These are phyloP conservation scores for Diphasiastrum complanatum DNA, from an alignment of 83 land plant species.

Conservation along the genomic window DNA sequence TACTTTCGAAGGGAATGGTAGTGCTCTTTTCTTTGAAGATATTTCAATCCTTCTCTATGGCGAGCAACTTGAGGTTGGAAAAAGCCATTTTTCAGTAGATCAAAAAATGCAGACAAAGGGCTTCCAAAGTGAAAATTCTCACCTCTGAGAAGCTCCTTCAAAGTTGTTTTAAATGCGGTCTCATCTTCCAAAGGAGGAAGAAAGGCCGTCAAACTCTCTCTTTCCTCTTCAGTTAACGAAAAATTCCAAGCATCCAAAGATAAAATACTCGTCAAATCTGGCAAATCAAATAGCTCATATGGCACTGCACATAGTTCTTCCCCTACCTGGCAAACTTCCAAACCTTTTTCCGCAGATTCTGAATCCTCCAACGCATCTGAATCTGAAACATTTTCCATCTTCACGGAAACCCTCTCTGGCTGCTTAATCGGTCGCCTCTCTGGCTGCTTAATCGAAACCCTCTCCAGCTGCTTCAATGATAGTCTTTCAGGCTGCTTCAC, in stretches of 20 bases:
- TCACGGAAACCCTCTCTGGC: no score
- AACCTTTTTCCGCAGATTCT: conserved; percentile 31
- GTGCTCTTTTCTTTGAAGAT: conserved; percentile 28
- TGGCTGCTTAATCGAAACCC: no score
- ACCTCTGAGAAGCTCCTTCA: conserved; percentile 37
- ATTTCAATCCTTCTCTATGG: conserved; percentile 19
- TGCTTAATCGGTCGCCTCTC: no score
- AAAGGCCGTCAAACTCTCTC: conserved; percentile 28
- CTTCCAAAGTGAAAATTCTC: conserved; percentile 30
- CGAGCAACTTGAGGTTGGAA: conserved; percentile 22
- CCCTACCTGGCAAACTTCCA: conserved; percentile 34
- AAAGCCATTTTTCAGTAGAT: conserved; percentile 34
- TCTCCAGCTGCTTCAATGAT: no score
- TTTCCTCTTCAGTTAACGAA: conserved; percentile 41
- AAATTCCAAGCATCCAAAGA: conserved; percentile 46
- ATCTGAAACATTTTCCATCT: neutral
- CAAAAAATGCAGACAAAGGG: conserved; percentile 26
- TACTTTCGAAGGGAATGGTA: conserved; percentile 30
- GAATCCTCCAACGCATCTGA: conserved; percentile 21
- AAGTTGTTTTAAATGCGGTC: conserved; percentile 22
- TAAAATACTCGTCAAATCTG: conserved; percentile 35
- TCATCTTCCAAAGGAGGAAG: conserved; percentile 44
- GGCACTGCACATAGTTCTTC: conserved; percentile 29
- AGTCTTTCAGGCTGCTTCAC: no score
- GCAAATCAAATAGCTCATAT: conserved; percentile 38